Percentiles rank a stretch among this genome's conserved stretches.
phyloP scores from a whole-genome alignment of 371 early-diverging fungal genomes.

The Mortierella sp. region DNA sequence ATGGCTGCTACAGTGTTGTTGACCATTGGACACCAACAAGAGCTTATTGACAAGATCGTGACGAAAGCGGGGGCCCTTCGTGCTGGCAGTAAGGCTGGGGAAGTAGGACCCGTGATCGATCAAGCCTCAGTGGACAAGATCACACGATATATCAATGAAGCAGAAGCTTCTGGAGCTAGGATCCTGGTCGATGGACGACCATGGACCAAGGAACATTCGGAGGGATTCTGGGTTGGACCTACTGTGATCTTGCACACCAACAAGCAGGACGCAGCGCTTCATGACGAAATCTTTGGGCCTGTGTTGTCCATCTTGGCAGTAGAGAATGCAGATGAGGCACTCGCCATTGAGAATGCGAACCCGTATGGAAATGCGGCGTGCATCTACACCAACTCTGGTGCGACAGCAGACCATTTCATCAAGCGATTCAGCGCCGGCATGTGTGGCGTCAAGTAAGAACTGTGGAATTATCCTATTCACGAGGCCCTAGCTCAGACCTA shows the following conservation, averaged over 20 bases:
- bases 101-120: constrained; percentile 80
- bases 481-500: too few relatives aligned
- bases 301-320: constrained; percentile 70
- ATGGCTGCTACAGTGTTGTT: constrained; percentile 82
- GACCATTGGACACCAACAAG: constrained; percentile 69
- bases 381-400: constrained; percentile 72
- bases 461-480: too few relatives aligned
- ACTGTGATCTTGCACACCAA: constrained; percentile 68
- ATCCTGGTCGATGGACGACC: constrained; percentile 76
- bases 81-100: constrained; percentile 57
- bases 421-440: constrained; percentile 75
- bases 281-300: constrained; percentile 83
- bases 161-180: constrained; percentile 61
- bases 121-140: constrained; percentile 65
- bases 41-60: constrained; percentile 66
- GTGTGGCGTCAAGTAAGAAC: constrained; percentile 73
- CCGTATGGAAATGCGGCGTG: constrained; percentile 81
- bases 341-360: constrained; percentile 76
- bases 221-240: constrained; percentile 78
- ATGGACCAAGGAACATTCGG: constrained; percentile 47
- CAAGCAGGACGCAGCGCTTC: constrained; percentile 67
- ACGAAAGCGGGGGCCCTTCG: constrained; percentile 60
- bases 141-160: constrained; percentile 63
- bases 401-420: constrained; percentile 69
- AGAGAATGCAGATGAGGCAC: constrained; percentile 64